Conservation (phyloP, 2,329 filamentous ascomycete genomes). For the Exserohilum rostratum region DNA sequence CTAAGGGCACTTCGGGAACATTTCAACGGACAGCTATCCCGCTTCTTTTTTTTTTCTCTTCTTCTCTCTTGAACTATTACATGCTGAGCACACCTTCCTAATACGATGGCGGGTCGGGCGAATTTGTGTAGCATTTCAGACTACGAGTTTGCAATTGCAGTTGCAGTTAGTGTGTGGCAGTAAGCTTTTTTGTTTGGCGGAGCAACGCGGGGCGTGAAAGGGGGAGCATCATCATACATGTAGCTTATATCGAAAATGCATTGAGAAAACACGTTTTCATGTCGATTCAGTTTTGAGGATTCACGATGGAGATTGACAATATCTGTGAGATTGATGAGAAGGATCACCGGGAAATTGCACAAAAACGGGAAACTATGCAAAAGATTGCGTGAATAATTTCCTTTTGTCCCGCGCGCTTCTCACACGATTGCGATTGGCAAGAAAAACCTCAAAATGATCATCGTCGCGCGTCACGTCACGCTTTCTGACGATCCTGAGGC, state of each 20-base stretch:
- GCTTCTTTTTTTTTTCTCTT: not conserved
- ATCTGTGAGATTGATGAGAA: too few species aligned
- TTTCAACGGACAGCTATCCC: not conserved
- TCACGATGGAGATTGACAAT: too few species aligned
- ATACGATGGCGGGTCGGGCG: constrained; percentile 4
- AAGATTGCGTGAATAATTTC: too few species aligned
- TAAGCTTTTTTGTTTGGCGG: not conserved
- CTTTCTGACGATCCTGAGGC: not conserved
- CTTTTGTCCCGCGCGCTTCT: too few species aligned
- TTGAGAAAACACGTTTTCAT: not conserved
- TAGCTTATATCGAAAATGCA: constrained; percentile 11
- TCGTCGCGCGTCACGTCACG: not conserved
- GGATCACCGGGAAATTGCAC: too few species aligned
- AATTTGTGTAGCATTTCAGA: constrained; percentile 9
- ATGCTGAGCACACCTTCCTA: constrained; percentile 4
- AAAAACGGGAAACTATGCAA: too few species aligned
- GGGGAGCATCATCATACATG: not conserved
- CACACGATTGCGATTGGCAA: too few species aligned
- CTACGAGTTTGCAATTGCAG: constrained; percentile 2
- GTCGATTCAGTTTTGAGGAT: not conserved
- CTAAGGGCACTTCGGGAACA: constrained; percentile 11
- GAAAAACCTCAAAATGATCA: too few species aligned
- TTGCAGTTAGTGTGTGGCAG: not conserved
- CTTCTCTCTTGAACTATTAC: not conserved
- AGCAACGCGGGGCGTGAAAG: not conserved